A percentile compares a stretch with the other conserved stretches of the same genome.
phyloP scores from a whole-genome alignment of 495 filamentous ascomycete genomes.

The Halenospora varia region DNA sequence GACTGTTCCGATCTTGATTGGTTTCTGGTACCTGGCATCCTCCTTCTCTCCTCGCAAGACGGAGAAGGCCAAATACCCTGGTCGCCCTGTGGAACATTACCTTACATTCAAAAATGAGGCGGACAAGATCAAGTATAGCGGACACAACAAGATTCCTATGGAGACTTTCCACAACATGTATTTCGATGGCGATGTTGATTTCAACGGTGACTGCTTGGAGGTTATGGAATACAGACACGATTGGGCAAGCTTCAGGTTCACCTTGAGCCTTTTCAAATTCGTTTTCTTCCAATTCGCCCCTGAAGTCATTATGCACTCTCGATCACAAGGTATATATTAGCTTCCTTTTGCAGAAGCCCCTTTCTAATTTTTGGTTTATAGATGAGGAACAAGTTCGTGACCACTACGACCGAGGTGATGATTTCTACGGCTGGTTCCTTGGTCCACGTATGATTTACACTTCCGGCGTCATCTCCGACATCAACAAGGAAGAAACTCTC shows the following conservation, averaged over 20 bases:
- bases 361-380: slow-evolving; percentile 26
- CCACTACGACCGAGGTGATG: slow-evolving; percentile 84
- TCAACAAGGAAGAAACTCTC: slow-evolving; percentile 69
- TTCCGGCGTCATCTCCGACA: slow-evolving; percentile 74
- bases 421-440: slow-evolving; percentile 87
- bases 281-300: slow-evolving; percentile 69
- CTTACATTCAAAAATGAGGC: slow-evolving; percentile 75
- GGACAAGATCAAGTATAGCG: slow-evolving; percentile 68
- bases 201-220: slow-evolving; percentile 80
- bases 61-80: slow-evolving; percentile 71
- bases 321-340: slow-evolving; percentile 57
- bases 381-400: slow-evolving; percentile 86
- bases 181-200: slow-evolving; percentile 79
- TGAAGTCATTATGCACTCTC: slow-evolving; percentile 75
- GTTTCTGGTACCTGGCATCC: slow-evolving; percentile 68
- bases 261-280: slow-evolving; percentile 61
- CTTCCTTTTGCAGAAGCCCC: neutral
- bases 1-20: slow-evolving; percentile 61
- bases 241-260: slow-evolving; percentile 83
- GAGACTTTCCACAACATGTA: slow-evolving; percentile 89
- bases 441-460: slow-evolving; percentile 92
- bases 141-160: slow-evolving; percentile 77
- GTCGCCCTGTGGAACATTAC: slow-evolving; percentile 79
- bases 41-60: slow-evolving; percentile 67
- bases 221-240: slow-evolving; percentile 81